These are phyloP conservation scores for Nannochloris sp. DNA, from an alignment of 139 green algal genomes.

Conservation along the genomic window DNA sequence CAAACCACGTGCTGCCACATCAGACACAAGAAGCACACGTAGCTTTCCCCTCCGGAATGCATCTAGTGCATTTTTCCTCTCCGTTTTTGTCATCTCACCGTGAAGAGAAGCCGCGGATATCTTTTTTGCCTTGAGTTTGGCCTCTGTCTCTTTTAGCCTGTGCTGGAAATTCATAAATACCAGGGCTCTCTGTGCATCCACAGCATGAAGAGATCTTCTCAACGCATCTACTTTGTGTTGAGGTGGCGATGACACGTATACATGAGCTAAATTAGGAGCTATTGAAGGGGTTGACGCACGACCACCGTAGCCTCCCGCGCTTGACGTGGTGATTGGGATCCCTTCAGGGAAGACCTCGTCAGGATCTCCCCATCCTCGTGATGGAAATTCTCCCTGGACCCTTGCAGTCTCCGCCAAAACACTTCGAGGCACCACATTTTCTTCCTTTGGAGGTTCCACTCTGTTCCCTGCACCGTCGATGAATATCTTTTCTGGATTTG, in stretches of 20 bases:
- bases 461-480: constrained; percentile 19
- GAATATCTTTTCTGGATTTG: constrained; percentile 31
- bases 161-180: constrained; percentile 97
- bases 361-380: constrained; percentile 44
- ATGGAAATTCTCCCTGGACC: constrained; percentile 2
- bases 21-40: constrained; percentile 72
- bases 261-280: constrained; percentile 58
- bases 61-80: constrained; percentile 54
- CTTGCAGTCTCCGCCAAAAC: not conserved
- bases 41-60: constrained; percentile 59
- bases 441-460: constrained; percentile 16
- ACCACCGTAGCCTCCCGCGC: constrained; percentile 27
- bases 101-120: constrained; percentile 71
- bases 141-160: constrained; percentile 67
- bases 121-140: constrained; percentile 70
- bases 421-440: not conserved
- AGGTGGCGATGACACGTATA: constrained; percentile 34
- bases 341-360: constrained; percentile 21
- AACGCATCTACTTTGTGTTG: constrained; percentile 73
- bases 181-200: constrained; percentile 54
- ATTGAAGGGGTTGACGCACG: constrained; percentile 40
- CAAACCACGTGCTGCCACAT: constrained; percentile 85
- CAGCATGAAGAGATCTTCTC: constrained; percentile 68
- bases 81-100: constrained; percentile 71
- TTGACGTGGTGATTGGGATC: constrained; percentile 26